Evolutionary conservation across 2,329 filamentous ascomycete genomes (phyloP), one percentile per base, ranked within the genome.

Genomic region (Penicillium sp.): DNA sequence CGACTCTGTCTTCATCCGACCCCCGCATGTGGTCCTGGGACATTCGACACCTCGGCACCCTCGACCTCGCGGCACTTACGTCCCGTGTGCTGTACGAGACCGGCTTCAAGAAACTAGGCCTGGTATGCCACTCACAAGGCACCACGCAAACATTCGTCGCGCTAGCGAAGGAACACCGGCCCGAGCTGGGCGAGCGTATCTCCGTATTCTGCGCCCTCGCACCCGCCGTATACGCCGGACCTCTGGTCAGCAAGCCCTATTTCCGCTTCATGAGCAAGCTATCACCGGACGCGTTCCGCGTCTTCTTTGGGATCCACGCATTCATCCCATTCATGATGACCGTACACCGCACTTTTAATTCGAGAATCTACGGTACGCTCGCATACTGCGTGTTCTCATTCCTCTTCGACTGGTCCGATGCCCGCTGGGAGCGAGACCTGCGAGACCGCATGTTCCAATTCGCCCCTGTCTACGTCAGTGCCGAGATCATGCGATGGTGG

Each of bases 1-100:
- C 82, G 2, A 77, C 88, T 22, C 83, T 97, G 40, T 77, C 85
- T 2, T 87, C 89, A 64, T 79, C 79, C 3, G 94, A 98, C 70
- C 93, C 94, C 1, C 85, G 92, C 33, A 96, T 97, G 91, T 97
- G 94, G 94, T 87, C 88, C 41, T 98, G 94, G 94, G 96, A 96
- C 65, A 96, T 97, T 56, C 86, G 91, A 0, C 91, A 96, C 70
- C 96, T 97, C 90, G 94, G 92, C 3, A 88, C 93, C 1, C 86
- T 96, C 71, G 94, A 98, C 71, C 82, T 98, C 2, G 84, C 93
- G 0, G 92, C 93, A 0, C 82, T 97, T 36, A 84, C 90, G 1
- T 91, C 89, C 0, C 87, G 91, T 6, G 91, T 97, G 1, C 82
- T 96, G 2, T 83, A 82, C 40, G 89, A 96, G 76, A 97, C 93